Evolutionary conservation across 148 eudicot genomes (phyloP).

Genomic region (Fagopyrum esculentum): DNA sequence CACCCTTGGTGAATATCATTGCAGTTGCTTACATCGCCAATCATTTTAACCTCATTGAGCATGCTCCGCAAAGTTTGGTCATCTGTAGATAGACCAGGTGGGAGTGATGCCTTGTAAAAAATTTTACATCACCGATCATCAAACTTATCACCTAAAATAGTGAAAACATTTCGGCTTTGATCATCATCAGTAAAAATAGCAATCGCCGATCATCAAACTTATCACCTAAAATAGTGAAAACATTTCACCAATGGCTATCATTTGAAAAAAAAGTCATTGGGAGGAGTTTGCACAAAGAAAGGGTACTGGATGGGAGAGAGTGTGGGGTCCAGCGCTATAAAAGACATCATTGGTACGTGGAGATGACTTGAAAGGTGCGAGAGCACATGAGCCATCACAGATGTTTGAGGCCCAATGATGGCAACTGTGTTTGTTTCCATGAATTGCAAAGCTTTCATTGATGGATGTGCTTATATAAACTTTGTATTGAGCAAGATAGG

Average conservation of each 20-base stretch:
- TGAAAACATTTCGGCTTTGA: slow-evolving; percentile 47
- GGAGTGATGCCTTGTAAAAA: slow-evolving; percentile 44
- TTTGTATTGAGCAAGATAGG: neutral
- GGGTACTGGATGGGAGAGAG: slow-evolving; percentile 59
- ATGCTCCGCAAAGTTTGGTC: slow-evolving; percentile 22
- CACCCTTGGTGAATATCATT: no score
- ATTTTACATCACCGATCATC: slow-evolving; percentile 34
- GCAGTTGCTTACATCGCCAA: neutral
- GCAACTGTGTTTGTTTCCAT: no score
- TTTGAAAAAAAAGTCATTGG: slow-evolving; percentile 41
- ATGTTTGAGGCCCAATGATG: no score
- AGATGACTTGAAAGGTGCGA: no score
- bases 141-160: slow-evolving; percentile 39
- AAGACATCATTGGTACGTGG: no score
- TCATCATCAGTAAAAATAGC: slow-evolving; percentile 57
- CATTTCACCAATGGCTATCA: slow-evolving; percentile 60
- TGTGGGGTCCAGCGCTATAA: slow-evolving; percentile 34
- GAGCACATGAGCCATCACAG: no score
- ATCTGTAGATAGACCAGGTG: slow-evolving; percentile 14
- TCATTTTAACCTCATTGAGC: slow-evolving; percentile 30
- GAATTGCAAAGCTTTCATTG: neutral
- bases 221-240: no score
- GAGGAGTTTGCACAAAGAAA: slow-evolving; percentile 47
- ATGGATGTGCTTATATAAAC: neutral
- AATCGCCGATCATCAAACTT: no score